These are phyloP conservation scores for Gastrolobium bilobum DNA, from an alignment of 306 rosid genomes.

Conservation along the genomic window DNA sequence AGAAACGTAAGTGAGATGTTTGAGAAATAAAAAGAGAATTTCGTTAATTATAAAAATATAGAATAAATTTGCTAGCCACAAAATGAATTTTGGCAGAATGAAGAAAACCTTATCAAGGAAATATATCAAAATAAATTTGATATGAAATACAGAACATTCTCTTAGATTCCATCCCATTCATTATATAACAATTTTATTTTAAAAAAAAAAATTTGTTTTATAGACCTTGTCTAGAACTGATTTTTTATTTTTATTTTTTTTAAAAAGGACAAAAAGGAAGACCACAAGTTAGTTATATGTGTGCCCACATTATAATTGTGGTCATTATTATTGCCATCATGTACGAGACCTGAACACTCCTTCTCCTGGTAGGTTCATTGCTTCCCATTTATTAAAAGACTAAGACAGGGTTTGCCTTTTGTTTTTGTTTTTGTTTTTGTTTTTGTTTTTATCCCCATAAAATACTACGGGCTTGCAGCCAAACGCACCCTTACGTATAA, in stretches of 20 bases:
- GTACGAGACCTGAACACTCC: not conserved
- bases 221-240: not conserved
- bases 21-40: not conserved
- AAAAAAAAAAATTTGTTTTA: not conserved
- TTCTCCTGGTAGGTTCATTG: not conserved
- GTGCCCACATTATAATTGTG: not conserved
- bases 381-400: not conserved
- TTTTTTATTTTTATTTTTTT: not conserved
- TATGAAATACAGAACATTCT: conserved; percentile 18
- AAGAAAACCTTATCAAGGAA: conserved; percentile 3
- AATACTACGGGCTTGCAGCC: not conserved
- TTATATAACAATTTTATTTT: not conserved
- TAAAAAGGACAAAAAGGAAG: not conserved
- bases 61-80: not conserved
- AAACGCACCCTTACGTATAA: not conserved
- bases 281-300: conserved; percentile 26
- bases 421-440: not conserved
- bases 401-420: not conserved
- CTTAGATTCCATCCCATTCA: not conserved
- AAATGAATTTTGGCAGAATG: not conserved
- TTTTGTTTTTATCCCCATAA: conserved; percentile 15
- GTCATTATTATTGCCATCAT: conserved; percentile 17
- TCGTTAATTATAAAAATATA: not conserved
- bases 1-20: not conserved
- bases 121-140: not conserved